Percentiles rank a stretch among this genome's conserved stretches.
Evolutionary conservation across 306 rosid species (phyloP).

Genomic region (Vigna nakashimae): DNA sequence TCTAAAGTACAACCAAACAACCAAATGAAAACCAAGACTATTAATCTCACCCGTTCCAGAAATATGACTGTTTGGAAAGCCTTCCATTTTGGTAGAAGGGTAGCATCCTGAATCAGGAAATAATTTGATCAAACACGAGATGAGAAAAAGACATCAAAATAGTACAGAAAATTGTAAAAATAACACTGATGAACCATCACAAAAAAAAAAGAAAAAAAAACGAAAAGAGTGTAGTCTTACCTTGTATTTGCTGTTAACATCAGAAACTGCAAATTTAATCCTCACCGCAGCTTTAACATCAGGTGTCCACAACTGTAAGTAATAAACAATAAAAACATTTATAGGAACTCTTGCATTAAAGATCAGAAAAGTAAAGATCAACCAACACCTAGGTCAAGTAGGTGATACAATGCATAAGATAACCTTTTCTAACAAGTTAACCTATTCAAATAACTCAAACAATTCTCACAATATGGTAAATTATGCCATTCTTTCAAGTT

Average conservation of each 20-base stretch:
- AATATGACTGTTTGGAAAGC: slow-evolving; percentile 83
- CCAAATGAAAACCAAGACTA: not conserved
- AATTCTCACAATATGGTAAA: not conserved
- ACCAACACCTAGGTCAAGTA: no score
- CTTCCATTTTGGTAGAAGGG: slow-evolving; percentile 85
- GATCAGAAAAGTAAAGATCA: no score
- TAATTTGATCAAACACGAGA: slow-evolving; percentile 17
- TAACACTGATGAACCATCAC: slow-evolving; percentile 27
- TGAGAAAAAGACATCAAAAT: slow-evolving; percentile 2
- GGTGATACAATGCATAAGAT: no score
- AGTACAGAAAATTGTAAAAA: slow-evolving; percentile 13
- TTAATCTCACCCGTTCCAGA: slow-evolving; percentile 80
- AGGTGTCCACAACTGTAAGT: slow-evolving; percentile 51
- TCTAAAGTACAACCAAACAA: slow-evolving; percentile 23
- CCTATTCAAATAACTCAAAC: no score
- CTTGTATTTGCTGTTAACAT: slow-evolving; percentile 69
- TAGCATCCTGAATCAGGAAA: slow-evolving; percentile 74
- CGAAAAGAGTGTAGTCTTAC: slow-evolving; percentile 44
- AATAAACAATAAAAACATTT: slow-evolving; percentile 37
- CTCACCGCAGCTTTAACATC: slow-evolving; percentile 44
- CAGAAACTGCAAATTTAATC: slow-evolving; percentile 57
- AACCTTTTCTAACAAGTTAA: no score
- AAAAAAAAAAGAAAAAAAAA: slow-evolving; percentile 1
- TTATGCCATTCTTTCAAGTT: not conserved
- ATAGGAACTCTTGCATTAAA: no score